Evolutionary conservation across 2,329 filamentous ascomycete species (phyloP).

Genomic region (Alternaria brassicae): DNA sequence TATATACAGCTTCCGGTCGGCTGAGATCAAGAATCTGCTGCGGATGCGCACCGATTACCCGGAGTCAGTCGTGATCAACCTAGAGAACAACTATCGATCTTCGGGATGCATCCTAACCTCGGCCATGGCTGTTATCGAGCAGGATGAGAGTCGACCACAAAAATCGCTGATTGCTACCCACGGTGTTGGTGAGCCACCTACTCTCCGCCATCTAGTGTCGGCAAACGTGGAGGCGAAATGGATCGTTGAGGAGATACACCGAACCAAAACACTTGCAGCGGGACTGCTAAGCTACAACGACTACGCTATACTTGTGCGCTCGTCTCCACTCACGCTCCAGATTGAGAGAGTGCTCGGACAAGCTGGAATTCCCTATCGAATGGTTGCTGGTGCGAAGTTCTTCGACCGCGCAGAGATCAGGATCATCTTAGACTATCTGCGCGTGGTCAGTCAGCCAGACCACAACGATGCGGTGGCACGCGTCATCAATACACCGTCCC

Average conservation of each 20-base stretch:
- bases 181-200: slow-evolving; percentile 77
- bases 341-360: slow-evolving; percentile 84
- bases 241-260: slow-evolving; percentile 84
- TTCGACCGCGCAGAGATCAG: slow-evolving; percentile 93
- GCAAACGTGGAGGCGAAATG: slow-evolving; percentile 80
- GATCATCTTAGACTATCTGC: slow-evolving; percentile 83
- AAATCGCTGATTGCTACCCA: slow-evolving; percentile 84
- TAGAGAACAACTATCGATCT: slow-evolving; percentile 95
- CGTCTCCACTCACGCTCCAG: slow-evolving; percentile 80
- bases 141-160: slow-evolving; percentile 79
- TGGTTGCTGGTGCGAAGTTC: slow-evolving; percentile 91
- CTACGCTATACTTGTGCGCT: slow-evolving; percentile 85
- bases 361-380: slow-evolving; percentile 83
- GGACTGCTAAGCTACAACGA: slow-evolving; percentile 76
- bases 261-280: slow-evolving; percentile 74
- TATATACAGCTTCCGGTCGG: slow-evolving; percentile 94
- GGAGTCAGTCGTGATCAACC: slow-evolving; percentile 78
- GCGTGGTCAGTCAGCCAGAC: slow-evolving; percentile 81
- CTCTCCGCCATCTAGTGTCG: slow-evolving; percentile 76
- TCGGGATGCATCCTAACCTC: slow-evolving; percentile 82
- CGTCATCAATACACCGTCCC: slow-evolving; percentile 82
- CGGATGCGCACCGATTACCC: slow-evolving; percentile 79
- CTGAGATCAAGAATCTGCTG: slow-evolving; percentile 86
- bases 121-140: slow-evolving; percentile 86
- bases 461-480: slow-evolving; percentile 86